Conservation (phyloP, 75 land plant species). For the Ceratopteris richardii region DNA sequence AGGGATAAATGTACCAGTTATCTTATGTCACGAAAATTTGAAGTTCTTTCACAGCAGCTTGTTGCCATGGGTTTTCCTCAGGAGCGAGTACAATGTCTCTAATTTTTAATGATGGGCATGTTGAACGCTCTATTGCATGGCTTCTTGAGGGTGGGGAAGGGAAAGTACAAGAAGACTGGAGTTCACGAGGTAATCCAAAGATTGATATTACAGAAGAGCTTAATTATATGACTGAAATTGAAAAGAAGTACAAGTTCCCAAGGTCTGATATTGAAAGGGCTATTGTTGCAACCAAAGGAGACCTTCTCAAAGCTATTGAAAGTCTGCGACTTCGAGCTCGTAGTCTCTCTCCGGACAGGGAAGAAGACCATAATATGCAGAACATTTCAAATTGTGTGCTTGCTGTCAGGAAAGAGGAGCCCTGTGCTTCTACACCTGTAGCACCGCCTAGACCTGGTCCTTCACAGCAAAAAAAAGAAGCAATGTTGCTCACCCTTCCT, state of each 20-base stretch:
- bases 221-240: conserved; percentile 51
- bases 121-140: conserved; percentile 75
- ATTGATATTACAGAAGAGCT: conserved; percentile 82
- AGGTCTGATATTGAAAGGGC: conserved; percentile 80
- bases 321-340: conserved; percentile 33
- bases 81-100: conserved; percentile 87
- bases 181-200: conserved; percentile 39
- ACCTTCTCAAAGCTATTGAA: conserved; percentile 59
- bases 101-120: conserved; percentile 69
- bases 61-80: conserved; percentile 80
- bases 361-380: neutral
- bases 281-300: conserved; percentile 68
- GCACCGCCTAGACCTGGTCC: neutral
- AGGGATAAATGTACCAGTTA: conserved; percentile 64
- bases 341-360: neutral
- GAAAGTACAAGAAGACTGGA: conserved; percentile 8
- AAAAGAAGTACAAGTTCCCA: conserved; percentile 39
- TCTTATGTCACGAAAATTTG: conserved; percentile 83
- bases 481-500: neutral
- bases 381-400: neutral
- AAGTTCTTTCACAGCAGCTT: conserved; percentile 65
- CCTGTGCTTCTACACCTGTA: neutral
- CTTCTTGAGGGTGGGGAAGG: conserved; percentile 65
- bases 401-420: neutral
- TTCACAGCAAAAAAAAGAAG: neutral